These are phyloP conservation scores for Limnomonas spitsbergensis DNA, from an alignment of 139 green algal genomes.

Conservation along the genomic window DNA sequence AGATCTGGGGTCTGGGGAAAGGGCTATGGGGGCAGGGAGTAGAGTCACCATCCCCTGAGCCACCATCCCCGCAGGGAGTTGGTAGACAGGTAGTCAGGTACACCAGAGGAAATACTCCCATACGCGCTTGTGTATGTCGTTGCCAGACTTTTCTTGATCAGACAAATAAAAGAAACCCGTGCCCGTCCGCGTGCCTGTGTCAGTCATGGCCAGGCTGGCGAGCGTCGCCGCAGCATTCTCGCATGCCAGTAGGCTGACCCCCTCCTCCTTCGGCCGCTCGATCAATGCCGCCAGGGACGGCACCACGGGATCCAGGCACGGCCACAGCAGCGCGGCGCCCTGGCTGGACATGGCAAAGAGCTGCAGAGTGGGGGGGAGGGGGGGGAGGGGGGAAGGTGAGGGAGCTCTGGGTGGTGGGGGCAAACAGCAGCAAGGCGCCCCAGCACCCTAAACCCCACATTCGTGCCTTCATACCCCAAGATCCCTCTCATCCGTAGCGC, in stretches of 20 bases:
- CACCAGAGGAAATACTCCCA: no score
- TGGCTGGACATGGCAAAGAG: conserved; percentile 31
- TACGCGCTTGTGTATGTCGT: no score
- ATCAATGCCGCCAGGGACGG: conserved; percentile 33
- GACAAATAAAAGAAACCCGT: no score
- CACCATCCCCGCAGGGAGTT: no score
- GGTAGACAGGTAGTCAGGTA: no score
- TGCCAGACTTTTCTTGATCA: no score
- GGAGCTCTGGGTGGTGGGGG: background rate
- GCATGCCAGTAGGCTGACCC: conserved; percentile 22
- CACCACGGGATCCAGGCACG: conserved; percentile 18
- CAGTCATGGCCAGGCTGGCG: conserved; percentile 25
- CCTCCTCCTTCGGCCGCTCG: conserved; percentile 10
- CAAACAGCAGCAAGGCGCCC: no score
- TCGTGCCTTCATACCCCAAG: no score
- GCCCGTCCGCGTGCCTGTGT: conserved; percentile 27
- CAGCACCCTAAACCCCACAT: no score
- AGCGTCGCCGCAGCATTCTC: conserved; percentile 30
- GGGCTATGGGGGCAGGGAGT: no score
- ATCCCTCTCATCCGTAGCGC: conserved; percentile 33
- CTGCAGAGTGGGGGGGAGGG: conserved; percentile 8
- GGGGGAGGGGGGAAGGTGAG: background rate
- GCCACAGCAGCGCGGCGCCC: conserved; percentile 21
- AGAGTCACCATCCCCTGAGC: no score
- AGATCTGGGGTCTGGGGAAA: no score